phyloP scores from a whole-genome alignment of 2,329 filamentous ascomycete species.

The Talaromyces verruculosus region DNA sequence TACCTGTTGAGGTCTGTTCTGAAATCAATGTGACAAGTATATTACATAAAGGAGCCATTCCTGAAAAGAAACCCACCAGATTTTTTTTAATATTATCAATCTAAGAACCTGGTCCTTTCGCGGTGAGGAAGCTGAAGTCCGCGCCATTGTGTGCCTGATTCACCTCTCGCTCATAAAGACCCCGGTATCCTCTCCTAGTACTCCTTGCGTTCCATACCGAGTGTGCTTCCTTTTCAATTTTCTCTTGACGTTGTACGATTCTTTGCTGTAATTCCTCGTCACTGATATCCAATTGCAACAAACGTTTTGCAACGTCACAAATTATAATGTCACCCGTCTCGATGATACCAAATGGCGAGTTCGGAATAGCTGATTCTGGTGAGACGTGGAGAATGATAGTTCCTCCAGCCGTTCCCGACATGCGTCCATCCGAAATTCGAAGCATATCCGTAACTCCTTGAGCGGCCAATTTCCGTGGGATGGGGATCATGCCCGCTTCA shows the following conservation, averaged over 20 bases:
- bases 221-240: not conserved
- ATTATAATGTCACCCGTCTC: conserved; percentile 50
- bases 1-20: not conserved
- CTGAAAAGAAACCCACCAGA: no score
- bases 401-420: conserved; percentile 57
- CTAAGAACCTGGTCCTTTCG: conserved; percentile 17
- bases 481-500: conserved; percentile 53
- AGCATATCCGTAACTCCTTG: conserved; percentile 55
- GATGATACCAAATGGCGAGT: conserved; percentile 51
- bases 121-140: conserved; percentile 42
- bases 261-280: conserved; percentile 44
- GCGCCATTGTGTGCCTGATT: conserved; percentile 45
- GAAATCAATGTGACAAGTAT: not conserved
- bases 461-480: conserved; percentile 50
- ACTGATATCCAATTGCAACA: conserved; percentile 45
- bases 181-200: conserved; percentile 38
- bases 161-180: conserved; percentile 43
- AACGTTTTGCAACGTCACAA: conserved; percentile 47
- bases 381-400: conserved; percentile 56
- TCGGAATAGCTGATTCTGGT: conserved; percentile 51
- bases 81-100: no score
- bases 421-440: conserved; percentile 54
- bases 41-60: not conserved
- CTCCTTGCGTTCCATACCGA: conserved; percentile 22
- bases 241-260: conserved; percentile 30